Conservation (phyloP, 257 asterid species). For the Hygrophila difformis region DNA sequence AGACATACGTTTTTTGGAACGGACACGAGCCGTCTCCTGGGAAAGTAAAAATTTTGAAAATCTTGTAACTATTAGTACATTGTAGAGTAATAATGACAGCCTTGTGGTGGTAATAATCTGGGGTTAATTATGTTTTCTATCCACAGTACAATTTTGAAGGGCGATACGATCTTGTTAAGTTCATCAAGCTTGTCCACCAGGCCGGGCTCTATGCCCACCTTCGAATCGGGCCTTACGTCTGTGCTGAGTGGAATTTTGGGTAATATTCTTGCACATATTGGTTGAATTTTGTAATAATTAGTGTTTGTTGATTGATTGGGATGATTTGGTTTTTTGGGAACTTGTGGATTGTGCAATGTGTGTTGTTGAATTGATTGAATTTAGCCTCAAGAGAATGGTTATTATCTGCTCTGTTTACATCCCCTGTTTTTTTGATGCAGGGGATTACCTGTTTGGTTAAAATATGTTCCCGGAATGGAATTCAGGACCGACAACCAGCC, state of each 20-base stretch:
- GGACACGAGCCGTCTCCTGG: constrained; percentile 90
- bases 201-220: constrained; percentile 93
- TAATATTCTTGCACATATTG: no score
- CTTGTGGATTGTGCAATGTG: no score
- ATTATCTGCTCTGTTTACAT: no score
- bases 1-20: constrained; percentile 89
- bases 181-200: constrained; percentile 66
- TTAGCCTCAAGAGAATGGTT: no score
- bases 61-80: no score
- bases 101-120: no score
- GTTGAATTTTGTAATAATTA: no score
- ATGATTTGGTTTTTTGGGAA: no score
- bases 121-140: no score
- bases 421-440: constrained; percentile 44
- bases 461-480: constrained; percentile 75
- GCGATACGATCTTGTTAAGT: constrained; percentile 66
- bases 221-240: constrained; percentile 82
- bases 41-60: constrained; percentile 53
- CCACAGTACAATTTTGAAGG: constrained; percentile 78
- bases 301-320: no score
- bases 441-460: constrained; percentile 97
- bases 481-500: constrained; percentile 85
- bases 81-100: no score
- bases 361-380: neutral
- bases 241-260: constrained; percentile 99